These are phyloP conservation scores for Cicer cuneatum DNA, from an alignment of 306 rosid genomes.

Conservation along the genomic window DNA sequence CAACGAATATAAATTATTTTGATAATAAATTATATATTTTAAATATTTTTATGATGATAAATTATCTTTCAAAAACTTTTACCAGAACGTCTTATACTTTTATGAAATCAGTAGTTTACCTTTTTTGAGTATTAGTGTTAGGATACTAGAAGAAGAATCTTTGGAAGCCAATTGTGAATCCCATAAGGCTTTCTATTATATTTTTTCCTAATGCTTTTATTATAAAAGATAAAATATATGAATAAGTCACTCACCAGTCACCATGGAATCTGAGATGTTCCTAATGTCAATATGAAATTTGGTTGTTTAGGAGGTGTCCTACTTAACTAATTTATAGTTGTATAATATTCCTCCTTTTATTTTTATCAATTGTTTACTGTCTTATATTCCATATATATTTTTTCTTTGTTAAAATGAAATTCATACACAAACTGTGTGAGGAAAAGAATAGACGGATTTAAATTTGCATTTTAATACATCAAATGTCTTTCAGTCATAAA, in stretches of 20 bases:
- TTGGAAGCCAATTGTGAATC: no score
- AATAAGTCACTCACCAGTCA: conserved; percentile 37
- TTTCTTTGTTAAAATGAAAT: no score
- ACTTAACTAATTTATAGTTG: conserved; percentile 38
- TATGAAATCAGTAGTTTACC: no score
- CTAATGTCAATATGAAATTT: conserved; percentile 41
- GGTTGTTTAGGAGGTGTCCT: conserved; percentile 50
- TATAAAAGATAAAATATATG: conserved; percentile 4
- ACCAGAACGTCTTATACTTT: no score
- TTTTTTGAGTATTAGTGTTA: background rate
- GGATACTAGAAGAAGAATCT: conserved; percentile 22
- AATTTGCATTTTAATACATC: no score
- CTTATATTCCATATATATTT: background rate
- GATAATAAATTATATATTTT: no score
- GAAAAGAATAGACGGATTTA: no score
- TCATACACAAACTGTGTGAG: no score
- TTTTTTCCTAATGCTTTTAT: background rate
- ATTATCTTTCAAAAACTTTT: no score
- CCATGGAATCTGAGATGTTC: conserved; percentile 20
- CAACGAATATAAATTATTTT: fast-evolving
- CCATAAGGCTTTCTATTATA: no score
- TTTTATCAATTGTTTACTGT: conserved; percentile 2
- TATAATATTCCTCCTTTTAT: background rate
- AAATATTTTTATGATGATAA: no score
- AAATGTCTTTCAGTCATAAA: no score